Conservation (phyloP, 805 yeast species). For the Candida bentonensis region DNA sequence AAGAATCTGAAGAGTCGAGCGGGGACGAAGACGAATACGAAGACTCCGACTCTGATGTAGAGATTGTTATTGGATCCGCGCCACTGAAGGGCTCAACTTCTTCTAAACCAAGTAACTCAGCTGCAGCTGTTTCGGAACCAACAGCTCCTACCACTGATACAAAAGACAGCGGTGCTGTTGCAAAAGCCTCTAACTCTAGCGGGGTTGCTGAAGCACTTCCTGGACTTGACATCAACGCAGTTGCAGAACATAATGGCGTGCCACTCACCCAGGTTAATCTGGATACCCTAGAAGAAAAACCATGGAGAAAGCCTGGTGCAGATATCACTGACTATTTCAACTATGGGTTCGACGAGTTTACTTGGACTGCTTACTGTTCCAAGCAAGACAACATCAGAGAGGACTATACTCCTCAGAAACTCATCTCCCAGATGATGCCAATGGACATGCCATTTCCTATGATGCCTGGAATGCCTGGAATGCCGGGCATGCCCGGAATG, state of each 20-base stretch:
- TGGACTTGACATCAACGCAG: conserved; percentile 53
- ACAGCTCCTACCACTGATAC: conserved; percentile 14
- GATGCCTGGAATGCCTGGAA: conserved; percentile 15
- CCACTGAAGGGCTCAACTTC: no score
- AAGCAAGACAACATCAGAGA: conserved; percentile 73
- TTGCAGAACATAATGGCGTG: conserved; percentile 63
- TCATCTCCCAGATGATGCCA: conserved; percentile 30
- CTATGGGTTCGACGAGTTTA: conserved; percentile 89
- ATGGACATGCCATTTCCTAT: conserved; percentile 15
- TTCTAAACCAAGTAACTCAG: conserved; percentile 3
- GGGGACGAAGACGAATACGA: conserved; percentile 10
- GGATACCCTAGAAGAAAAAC: conserved; percentile 78
- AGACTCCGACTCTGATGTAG: conserved; percentile 6
- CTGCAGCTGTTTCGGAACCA: conserved; percentile 9
- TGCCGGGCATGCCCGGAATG: conserved; percentile 16
- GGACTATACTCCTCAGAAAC: conserved; percentile 68
- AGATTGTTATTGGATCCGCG: conserved; percentile 4
- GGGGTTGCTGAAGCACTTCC: conserved; percentile 17
- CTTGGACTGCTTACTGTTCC: conserved; percentile 87
- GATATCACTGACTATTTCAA: conserved; percentile 90
- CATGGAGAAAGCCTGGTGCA: conserved; percentile 97
- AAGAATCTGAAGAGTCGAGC: no score
- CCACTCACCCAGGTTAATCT: conserved; percentile 73
- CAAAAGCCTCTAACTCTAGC: conserved; percentile 10
- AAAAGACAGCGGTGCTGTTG: no score